Percentiles rank a stretch among this genome's conserved stretches.
Conservation (phyloP, 2,329 filamentous ascomycete genomes). For the Cephalotrichum gorgonifer region DNA sequence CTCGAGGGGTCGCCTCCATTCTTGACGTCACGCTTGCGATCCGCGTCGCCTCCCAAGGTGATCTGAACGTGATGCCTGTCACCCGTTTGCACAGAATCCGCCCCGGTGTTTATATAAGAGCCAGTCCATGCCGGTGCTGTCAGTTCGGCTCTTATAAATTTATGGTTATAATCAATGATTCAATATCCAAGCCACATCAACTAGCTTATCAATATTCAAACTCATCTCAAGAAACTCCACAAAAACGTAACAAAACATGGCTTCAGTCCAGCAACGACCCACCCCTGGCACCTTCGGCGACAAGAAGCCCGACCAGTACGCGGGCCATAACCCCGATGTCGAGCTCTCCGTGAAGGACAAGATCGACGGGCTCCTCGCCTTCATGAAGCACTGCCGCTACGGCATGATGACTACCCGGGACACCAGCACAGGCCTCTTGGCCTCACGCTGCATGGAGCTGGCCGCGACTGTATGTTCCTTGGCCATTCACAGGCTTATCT, state of each 20-base stretch:
- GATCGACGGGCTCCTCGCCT: constrained; percentile 60
- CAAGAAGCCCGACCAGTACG: constrained; percentile 68
- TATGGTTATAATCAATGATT: too few species aligned
- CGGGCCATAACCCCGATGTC: constrained; percentile 57
- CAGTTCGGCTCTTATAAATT: too few species aligned
- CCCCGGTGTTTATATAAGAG: background rate
- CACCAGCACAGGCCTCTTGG: constrained; percentile 52
- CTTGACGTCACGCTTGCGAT: background rate
- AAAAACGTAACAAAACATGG: background rate
- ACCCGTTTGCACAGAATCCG: background rate
- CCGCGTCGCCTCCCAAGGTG: background rate
- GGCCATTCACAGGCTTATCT: constrained; percentile 7
- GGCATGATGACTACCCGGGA: constrained; percentile 81
- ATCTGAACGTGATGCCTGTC: background rate
- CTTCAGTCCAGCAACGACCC: background rate
- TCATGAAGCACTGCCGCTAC: constrained; percentile 67
- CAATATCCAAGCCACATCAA: background rate
- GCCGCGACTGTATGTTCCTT: constrained; percentile 55
- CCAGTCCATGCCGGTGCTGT: too few species aligned
- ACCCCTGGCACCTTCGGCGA: constrained; percentile 39
- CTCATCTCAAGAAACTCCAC: background rate
- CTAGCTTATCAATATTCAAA: background rate
- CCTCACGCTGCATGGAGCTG: constrained; percentile 78
- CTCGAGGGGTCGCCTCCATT: background rate
- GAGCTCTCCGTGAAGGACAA: constrained; percentile 59